A percentile compares a stretch with the other conserved stretches of the same genome.
Evolutionary conservation across 2,329 filamentous ascomycete genomes (phyloP).

Genomic region (Basipetospora sp.): DNA sequence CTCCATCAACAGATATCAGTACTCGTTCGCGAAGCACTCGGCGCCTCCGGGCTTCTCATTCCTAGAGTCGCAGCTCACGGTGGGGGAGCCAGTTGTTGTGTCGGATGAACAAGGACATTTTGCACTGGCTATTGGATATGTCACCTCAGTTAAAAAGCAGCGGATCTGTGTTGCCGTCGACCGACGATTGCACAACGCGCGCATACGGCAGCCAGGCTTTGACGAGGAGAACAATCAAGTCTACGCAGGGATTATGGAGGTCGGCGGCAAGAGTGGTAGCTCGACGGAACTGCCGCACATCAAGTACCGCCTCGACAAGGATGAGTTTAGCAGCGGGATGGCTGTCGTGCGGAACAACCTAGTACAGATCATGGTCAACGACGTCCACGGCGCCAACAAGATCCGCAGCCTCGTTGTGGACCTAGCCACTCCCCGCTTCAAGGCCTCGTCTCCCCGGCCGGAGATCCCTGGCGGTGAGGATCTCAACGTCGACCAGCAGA

Average conservation of each 20-base stretch:
- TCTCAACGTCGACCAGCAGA: constrained; percentile 76
- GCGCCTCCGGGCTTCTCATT: constrained; percentile 58
- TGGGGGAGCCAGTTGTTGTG: constrained; percentile 87
- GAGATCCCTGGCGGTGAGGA: constrained; percentile 32
- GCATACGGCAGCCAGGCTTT: constrained; percentile 62
- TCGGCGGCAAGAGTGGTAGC: constrained; percentile 25
- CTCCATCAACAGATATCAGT: constrained; percentile 84
- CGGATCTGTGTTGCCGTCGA: constrained; percentile 82
- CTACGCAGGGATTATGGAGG: constrained; percentile 85
- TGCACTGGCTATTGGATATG: constrained; percentile 81
- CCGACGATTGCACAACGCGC: constrained; percentile 72
- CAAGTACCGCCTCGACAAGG: constrained; percentile 81
- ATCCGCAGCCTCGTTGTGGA: constrained; percentile 73
- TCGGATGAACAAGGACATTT: constrained; percentile 93
- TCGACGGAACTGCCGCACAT: constrained; percentile 21
- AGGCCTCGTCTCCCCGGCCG: constrained; percentile 47
- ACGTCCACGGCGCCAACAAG: constrained; percentile 53
- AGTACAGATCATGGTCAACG: constrained; percentile 77
- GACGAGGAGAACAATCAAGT: constrained; percentile 63
- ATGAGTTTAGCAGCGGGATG: constrained; percentile 98
- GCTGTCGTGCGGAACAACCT: constrained; percentile 87
- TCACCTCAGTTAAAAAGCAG: constrained; percentile 59
- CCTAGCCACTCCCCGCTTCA: constrained; percentile 58
- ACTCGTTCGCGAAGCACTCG: constrained; percentile 65
- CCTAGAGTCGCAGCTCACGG: constrained; percentile 70